Conservation (phyloP, 495 filamentous ascomycete genomes). For the Tuber microsphaerosporum region DNA sequence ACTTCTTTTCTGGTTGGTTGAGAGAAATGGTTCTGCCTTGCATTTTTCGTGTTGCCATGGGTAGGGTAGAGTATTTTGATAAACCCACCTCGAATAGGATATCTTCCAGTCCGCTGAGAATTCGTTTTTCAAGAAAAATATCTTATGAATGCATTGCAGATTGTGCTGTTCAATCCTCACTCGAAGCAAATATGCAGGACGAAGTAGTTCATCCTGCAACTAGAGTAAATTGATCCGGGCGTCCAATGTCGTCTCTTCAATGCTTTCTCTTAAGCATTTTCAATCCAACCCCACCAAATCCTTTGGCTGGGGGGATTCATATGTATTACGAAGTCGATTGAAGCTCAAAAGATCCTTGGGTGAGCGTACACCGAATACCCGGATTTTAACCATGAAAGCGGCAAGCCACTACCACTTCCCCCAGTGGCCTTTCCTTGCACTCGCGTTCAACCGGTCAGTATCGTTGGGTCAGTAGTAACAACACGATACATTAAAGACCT, state of each 20-base stretch:
- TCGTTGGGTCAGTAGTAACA: not conserved
- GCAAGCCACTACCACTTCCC: not conserved
- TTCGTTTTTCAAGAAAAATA: not conserved
- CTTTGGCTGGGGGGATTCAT: not conserved
- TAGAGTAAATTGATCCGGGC: not conserved
- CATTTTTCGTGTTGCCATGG: not conserved
- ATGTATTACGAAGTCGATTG: conserved; percentile 5
- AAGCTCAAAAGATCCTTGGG: not conserved
- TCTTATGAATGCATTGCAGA: not conserved
- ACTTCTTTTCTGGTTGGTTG: not conserved
- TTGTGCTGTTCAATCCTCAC: not conserved
- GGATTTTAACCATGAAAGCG: not conserved
- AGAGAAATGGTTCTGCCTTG: not conserved
- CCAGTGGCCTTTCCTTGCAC: not conserved
- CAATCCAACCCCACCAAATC: not conserved
- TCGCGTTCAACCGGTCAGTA: not conserved
- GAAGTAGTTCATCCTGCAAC: conserved; percentile 1
- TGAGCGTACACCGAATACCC: not conserved
- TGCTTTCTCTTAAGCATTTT: not conserved
- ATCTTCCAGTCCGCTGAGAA: not conserved
- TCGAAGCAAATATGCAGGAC: not conserved
- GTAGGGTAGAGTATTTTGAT: not conserved
- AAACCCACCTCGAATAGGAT: not conserved
- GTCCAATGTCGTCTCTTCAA: not conserved
- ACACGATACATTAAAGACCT: not conserved